These are phyloP conservation scores for Licmophora abbreviata DNA, from an alignment of 108 stramenopile genomes.

Conservation along the genomic window DNA sequence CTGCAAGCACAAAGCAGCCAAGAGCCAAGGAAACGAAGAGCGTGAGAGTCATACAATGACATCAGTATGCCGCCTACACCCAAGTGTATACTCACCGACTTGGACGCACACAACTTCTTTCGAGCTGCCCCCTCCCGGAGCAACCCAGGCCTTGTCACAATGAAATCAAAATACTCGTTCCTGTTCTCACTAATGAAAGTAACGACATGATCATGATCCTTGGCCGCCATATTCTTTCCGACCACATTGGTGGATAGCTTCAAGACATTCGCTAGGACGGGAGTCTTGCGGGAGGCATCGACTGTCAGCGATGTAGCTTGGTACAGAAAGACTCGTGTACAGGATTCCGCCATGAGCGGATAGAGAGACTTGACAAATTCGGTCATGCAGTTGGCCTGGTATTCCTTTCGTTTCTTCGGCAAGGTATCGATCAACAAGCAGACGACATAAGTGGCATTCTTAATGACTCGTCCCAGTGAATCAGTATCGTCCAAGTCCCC, in stretches of 20 bases:
- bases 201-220: constrained; percentile 30
- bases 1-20: constrained; percentile 9
- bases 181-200: constrained; percentile 14
- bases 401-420: constrained; percentile 3
- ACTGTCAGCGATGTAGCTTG: constrained; percentile 27
- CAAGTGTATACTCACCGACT: constrained; percentile 30
- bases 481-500: constrained; percentile 24
- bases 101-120: constrained; percentile 36
- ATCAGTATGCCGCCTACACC: neutral
- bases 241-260: constrained; percentile 18
- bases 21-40: neutral
- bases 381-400: neutral
- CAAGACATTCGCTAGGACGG: constrained; percentile 22
- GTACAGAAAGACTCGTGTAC: constrained; percentile 1
- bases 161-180: constrained; percentile 13
- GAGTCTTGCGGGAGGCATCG: constrained; percentile 18
- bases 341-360: constrained; percentile 1
- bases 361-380: constrained; percentile 9
- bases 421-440: neutral
- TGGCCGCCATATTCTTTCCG: constrained; percentile 4
- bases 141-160: constrained; percentile 37
- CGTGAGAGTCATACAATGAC: neutral
- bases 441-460: constrained; percentile 6
- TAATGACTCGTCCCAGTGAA: neutral
- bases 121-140: constrained; percentile 26